These are phyloP conservation scores for Gossypioides kirkii DNA, from an alignment of 345 rosid genomes.

Conservation along the genomic window DNA sequence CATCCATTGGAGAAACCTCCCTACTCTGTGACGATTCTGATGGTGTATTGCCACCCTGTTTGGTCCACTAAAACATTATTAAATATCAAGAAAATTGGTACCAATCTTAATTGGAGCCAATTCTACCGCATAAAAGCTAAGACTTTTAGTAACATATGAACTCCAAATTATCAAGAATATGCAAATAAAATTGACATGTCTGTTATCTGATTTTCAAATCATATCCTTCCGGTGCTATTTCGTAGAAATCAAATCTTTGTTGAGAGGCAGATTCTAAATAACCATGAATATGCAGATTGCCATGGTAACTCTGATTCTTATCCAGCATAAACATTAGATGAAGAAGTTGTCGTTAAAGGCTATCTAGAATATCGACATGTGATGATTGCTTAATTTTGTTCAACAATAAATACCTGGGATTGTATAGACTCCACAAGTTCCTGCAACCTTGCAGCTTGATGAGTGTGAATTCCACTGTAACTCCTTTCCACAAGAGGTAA, in stretches of 20 bases:
- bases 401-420: conserved; percentile 59
- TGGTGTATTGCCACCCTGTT: conserved; percentile 62
- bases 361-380: background rate
- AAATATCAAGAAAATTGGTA: background rate
- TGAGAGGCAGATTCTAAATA: background rate
- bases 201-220: background rate
- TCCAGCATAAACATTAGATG: background rate
- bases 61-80: conserved; percentile 5
- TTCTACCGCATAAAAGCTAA: background rate
- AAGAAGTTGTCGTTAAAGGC: background rate
- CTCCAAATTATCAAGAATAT: background rate
- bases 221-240: background rate
- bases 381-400: background rate
- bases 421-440: conserved; percentile 88
- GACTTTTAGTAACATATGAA: background rate
- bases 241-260: background rate
- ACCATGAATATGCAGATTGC: background rate
- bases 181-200: background rate
- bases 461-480: conserved; percentile 68
- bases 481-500: conserved; percentile 66
- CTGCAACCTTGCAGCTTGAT: conserved; percentile 81
- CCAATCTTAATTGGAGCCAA: background rate
- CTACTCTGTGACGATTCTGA: conserved; percentile 78
- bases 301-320: background rate
- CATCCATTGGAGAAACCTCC: conserved; percentile 63